Base-by-base conservation (phyloP, 805 yeast genomes). In the Starmerella khaoyaiensis region DNA sequence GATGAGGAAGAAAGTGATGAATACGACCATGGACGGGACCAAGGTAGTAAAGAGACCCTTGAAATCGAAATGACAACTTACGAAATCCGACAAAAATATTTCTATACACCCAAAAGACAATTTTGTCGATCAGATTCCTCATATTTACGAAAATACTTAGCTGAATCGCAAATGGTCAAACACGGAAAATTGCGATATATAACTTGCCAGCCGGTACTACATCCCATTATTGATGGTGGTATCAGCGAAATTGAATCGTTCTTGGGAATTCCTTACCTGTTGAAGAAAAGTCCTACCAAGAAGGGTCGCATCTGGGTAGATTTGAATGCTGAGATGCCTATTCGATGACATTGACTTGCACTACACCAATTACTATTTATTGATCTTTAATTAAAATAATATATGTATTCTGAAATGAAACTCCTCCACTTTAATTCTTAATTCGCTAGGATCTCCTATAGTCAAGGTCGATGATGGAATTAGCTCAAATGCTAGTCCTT, bases 111-210 rank as follows among this genome's bases (percentile, higher is more conserved):
- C n/a, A n/a, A n/a, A n/a, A n/a, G 21, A 9, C 23, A 33, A 11
- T 29, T 24, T n/a, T 12, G 4, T 18, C 31, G 43, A 12, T 23
- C 7, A 8, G 35, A 41, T 16, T 2, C 39, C 3, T 24, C 24
- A 4, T 41, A 29, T 20, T 26, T 41, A 15, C 29, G 45, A 11
- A 31, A 30, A 37, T 31, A 28, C 26, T 21, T 32, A 2, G 45
- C 45, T 9, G 31, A 41, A 22, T 28, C 31, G 10, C 18, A 39
- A 21, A 41, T 41, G 45, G 16, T 33, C 9, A 2, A 10, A 4
- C 9, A 25, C 19, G 38, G 38, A 22, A 41, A 41, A 22, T 21
- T 41, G 16, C 24, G 21, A 15, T 3, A 23, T 19, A 7, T 41
- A 5, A 7, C 20, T 5, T 32, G 43, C 23, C 4, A 20, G 5